A percentile compares a stretch with the other conserved stretches of the same genome.
Evolutionary conservation across 306 rosid genomes (phyloP).

Genomic region (Lathyrus tuberosus): DNA sequence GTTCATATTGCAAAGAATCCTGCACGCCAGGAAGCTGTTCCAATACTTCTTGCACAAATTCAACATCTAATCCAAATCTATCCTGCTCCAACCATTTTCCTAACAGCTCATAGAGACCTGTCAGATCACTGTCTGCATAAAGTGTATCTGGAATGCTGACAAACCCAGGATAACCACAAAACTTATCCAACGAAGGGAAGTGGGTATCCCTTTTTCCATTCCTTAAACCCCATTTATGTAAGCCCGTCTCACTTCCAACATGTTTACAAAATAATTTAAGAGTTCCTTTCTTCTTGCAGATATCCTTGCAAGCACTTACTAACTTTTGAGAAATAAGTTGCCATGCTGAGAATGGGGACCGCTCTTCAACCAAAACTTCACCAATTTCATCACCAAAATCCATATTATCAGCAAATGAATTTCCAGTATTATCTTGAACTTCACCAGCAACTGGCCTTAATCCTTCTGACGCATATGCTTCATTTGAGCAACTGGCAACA

Average conservation of each 20-base stretch:
- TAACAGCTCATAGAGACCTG: slow-evolving; percentile 46
- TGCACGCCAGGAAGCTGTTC: slow-evolving; percentile 76
- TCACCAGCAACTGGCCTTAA: slow-evolving; percentile 43
- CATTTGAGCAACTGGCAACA: slow-evolving; percentile 49
- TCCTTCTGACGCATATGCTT: slow-evolving; percentile 41
- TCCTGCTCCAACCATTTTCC: slow-evolving; percentile 90
- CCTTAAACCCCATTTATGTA: slow-evolving; percentile 34
- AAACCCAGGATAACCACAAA: slow-evolving; percentile 57
- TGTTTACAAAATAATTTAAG: slow-evolving; percentile 71
- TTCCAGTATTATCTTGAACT: slow-evolving; percentile 42
- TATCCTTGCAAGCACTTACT: slow-evolving; percentile 58
- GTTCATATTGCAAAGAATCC: slow-evolving; percentile 61
- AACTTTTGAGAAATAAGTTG: slow-evolving; percentile 63
- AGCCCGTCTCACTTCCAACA: slow-evolving; percentile 49
- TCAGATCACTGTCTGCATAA: slow-evolving; percentile 51
- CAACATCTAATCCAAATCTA: slow-evolving; percentile 90
- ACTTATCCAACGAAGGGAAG: slow-evolving; percentile 57
- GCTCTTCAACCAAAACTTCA: slow-evolving; percentile 76
- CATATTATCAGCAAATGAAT: slow-evolving; percentile 37
- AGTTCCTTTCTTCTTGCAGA: slow-evolving; percentile 65
- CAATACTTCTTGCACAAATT: slow-evolving; percentile 88
- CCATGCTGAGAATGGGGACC: slow-evolving; percentile 79
- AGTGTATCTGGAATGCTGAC: slow-evolving; percentile 53
- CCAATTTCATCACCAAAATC: slow-evolving; percentile 72
- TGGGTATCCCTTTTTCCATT: slow-evolving; percentile 46